Base-by-base conservation (phyloP, 1,284 basidiomycete species). In the Apiotrichum sp. region DNA sequence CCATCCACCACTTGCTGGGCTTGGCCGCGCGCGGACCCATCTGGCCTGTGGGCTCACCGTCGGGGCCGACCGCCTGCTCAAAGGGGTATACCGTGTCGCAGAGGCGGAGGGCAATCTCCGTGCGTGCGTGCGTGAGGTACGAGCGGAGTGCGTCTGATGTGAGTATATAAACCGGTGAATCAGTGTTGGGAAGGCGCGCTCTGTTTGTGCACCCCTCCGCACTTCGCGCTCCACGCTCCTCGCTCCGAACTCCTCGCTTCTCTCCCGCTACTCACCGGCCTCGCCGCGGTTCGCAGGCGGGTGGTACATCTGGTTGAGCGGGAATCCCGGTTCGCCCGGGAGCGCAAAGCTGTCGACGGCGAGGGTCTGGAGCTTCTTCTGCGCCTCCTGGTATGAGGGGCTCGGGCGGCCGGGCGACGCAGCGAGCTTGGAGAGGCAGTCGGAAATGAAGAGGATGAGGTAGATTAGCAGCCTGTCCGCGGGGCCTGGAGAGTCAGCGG, bases 1-100 rank as follows among this genome's bases (percentile, higher is more conserved):
- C 88, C 87, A 98, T 92, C 96, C 96, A 99, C 95, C 95, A 99
- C 78, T 98, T 98, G 82, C 88, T 96, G 1, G 96, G 93, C 72
- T 88, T 91, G 56, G 62, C 55, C 33, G 70, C 65, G 51, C 73
- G 65, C 6, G 61, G 53, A 7, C 74, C 71, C 11, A 56, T 35
- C 62, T 73, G 67, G 3, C 72, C 73, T 83, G 78, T 93, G 81
- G 67, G 86, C 83, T 72, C 65, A 10, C 73, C 73, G 56, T 75
- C 70, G 34, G 69, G 47, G n/a, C 69, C 71, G 9, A 72, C 40
- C 31, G 65, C 61, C 34, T 73, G 73, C 61, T 76, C 76, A 39
- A 63, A 45, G 2, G 76, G 71, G 74, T 98, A 99, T 42, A 99
- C 80, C 56, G 86, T 83, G 67, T 96, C 92, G 36, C 93, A 83